Base-by-base conservation (phyloP, 192 early-diverging fungal species). In the Umbelopsis sp. region DNA sequence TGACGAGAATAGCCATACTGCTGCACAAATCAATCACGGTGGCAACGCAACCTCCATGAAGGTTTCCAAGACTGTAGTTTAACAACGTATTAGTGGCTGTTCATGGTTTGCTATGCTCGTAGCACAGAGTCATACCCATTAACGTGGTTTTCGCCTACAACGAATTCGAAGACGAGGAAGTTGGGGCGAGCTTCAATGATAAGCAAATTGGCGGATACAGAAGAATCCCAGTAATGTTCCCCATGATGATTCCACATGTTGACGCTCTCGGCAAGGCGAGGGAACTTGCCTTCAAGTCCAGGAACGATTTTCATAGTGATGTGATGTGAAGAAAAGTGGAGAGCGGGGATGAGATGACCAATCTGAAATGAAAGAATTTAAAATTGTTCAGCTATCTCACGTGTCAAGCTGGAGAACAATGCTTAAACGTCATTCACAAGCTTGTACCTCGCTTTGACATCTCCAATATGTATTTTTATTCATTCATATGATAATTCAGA, bases 41-140 rank as follows among this genome's bases (percentile, higher is more conserved):
- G 20, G 77, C 77, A 5, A 78, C 77, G 14, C 72, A 74, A 3
- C 77, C 77, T 68, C 77, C 77, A 20, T 78, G 77, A 12, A 78
- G 29, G 52, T 70, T 74, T 14, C 70, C 75, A 21, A 68, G 12
- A 34, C 66, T 67, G 41, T 4, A 32, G 17, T 17, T 9, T 32
- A 25, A 26, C 38, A 41, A 11, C 38, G 17, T 11, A 31, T 56
- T 43, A 24, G 12, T 20, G 20, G 26, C 5, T 45, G 17, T 29
- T n/a, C n/a, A n/a, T n/a, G n/a, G 2, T 22, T 17, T 41, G 6
- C 12, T 49, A 21, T 67, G 38, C 3, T 45, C 4, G 8, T 45
- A 7, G 21, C 43, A 14, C 17, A 3, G 12, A 34, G 10, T 11
- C 52, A 45, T 73, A 77, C 76, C 10, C 34, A 24, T 77, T 73